Percentiles rank a stretch among this genome's conserved stretches.
These are phyloP conservation scores for Tricholoma flavovirens DNA, from an alignment of 768 basidiomycete genomes.

Conservation along the genomic window DNA sequence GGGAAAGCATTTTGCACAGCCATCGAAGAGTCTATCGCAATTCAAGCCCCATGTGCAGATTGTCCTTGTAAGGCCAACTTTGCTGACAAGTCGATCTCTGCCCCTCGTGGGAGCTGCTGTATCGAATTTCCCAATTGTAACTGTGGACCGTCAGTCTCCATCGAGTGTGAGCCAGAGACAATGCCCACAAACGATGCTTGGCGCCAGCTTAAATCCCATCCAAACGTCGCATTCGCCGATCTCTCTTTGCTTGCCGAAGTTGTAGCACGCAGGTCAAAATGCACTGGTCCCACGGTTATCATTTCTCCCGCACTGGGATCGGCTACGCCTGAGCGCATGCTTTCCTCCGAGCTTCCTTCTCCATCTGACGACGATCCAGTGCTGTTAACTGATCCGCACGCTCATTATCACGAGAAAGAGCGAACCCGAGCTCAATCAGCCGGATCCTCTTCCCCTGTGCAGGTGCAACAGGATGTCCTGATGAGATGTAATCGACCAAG, in stretches of 20 bases:
- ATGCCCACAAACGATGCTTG: conserved; percentile 82
- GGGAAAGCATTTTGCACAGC: conserved; percentile 85
- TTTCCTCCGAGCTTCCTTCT: conserved; percentile 22
- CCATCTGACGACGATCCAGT: conserved; percentile 26
- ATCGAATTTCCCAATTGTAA: conserved; percentile 18
- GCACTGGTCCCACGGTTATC: conserved; percentile 63
- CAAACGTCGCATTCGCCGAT: conserved; percentile 83
- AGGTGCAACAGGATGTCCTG: conserved; percentile 58
- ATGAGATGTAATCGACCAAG: conserved; percentile 56
- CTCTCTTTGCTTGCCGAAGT: conserved; percentile 82
- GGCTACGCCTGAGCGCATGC: conserved; percentile 40
- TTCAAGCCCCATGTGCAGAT: conserved; percentile 44
- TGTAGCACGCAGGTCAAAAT: conserved; percentile 76
- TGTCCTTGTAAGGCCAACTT: conserved; percentile 38
- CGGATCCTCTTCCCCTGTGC: conserved; percentile 38
- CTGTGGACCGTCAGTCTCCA: conserved; percentile 17
- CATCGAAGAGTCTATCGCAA: conserved; percentile 55
- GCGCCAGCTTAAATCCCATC: conserved; percentile 81
- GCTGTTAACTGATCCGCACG: conserved; percentile 49
- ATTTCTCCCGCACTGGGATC: conserved; percentile 48
- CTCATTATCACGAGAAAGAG: conserved; percentile 43
- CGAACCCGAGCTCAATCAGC: conserved; percentile 15
- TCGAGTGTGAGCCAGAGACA: conserved; percentile 34
- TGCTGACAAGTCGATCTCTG: not conserved
- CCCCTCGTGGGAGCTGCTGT: conserved; percentile 14